Base-by-base conservation (phyloP, 208 protist species). In the Trypanosoma avium region DNA sequence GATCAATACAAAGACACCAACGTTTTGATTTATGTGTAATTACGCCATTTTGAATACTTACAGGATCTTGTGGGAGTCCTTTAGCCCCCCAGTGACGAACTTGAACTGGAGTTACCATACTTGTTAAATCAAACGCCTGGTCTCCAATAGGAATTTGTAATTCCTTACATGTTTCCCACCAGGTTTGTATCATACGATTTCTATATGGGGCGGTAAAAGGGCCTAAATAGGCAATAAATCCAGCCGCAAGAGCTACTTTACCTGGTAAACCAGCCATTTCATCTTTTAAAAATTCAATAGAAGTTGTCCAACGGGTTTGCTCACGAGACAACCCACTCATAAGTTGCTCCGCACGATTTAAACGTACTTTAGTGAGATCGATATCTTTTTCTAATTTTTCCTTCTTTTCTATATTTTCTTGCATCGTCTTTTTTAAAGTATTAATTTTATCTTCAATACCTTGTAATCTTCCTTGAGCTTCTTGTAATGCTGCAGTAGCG, bases 1-100 rank as follows among this genome's bases (percentile, higher is more conserved):
- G 94, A 53, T 97, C 94, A 64, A 97, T 96, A 72, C 88, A 96
- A 13, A 98, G 83, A 69, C 93, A 97, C 95, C 95, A 98, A 42
- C 93, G 92, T 64, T 86, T 82, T 17, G 86, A 92, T 70, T 87
- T 93, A 61, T 71, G 88, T 22, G 90, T 84, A 24, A 97, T 81
- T 33, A 95, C 82, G 21, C 92, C 95, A 73, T 98, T 98, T 73
- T 97, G 86, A 30, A 97, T 72, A 50, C 90, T 97, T 70, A 98
- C 96, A 29, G 80, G 73, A 70, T 98, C 95, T 15, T 84, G 76
- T 27, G 98, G 98, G 21, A 99, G 89, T 4, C 97, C 96, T 46
- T 91, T 79, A 54, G 98, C 90, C 9, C 82, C 76, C 98, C 98
- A 99, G 27, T 84, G 84, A 6, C 95, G 90, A 1, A 99, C 79